Conservation (phyloP, 2,329 filamentous ascomycete species). For the Didymella pinodella region DNA sequence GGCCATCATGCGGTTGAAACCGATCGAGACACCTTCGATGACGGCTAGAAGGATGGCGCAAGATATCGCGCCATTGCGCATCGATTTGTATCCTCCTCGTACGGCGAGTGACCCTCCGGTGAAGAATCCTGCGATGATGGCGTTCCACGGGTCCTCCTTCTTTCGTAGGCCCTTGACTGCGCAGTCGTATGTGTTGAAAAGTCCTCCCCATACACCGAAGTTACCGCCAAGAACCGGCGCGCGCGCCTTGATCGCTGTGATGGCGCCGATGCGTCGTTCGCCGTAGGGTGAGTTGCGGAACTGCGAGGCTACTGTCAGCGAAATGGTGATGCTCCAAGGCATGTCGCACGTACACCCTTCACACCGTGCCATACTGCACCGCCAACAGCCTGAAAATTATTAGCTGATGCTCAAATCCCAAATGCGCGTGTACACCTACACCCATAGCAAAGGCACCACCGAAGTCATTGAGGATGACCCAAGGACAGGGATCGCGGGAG, state of each 20-base stretch:
- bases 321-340: neutral
- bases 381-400: constrained; percentile 50
- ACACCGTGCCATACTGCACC: constrained; percentile 88
- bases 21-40: constrained; percentile 97
- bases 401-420: constrained; percentile 18
- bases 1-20: constrained; percentile 92
- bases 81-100: constrained; percentile 88
- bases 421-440: constrained; percentile 63
- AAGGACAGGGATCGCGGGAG: constrained; percentile 94
- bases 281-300: constrained; percentile 68
- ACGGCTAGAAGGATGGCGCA: constrained; percentile 93
- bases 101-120: constrained; percentile 87
- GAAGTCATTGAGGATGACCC: constrained; percentile 96
- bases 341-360: constrained; percentile 75
- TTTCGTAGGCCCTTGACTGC: constrained; percentile 88
- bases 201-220: constrained; percentile 96
- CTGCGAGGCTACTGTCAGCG: constrained; percentile 28
- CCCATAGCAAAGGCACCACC: constrained; percentile 97
- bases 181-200: constrained; percentile 97
- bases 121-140: constrained; percentile 96
- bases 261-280: constrained; percentile 89
- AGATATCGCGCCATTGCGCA: constrained; percentile 94
- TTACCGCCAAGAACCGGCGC: constrained; percentile 96
- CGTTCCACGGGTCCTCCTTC: constrained; percentile 99
- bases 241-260: constrained; percentile 97